phyloP scores from a whole-genome alignment of 2,329 filamentous ascomycete genomes.

The Myriosclerotinia scirpicola region DNA sequence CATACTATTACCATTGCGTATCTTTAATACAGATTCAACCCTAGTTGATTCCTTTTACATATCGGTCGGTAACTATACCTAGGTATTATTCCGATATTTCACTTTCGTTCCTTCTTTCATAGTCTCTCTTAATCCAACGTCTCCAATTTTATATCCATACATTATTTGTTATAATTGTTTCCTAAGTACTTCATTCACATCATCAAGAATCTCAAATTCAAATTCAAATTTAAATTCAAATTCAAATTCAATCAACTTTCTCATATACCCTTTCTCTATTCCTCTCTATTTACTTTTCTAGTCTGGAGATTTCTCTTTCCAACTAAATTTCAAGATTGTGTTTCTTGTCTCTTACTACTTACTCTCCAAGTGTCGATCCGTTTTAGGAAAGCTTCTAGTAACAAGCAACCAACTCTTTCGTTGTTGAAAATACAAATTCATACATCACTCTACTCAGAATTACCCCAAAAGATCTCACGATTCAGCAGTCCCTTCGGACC shows the following conservation, averaged over 20 bases:
- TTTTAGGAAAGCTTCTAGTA: constrained; percentile 16
- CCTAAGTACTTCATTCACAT: background rate
- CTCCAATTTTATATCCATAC: constrained; percentile 18
- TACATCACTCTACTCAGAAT: background rate
- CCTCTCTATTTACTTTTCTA: background rate
- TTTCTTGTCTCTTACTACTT: constrained; percentile 8
- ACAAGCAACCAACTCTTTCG: constrained; percentile 3
- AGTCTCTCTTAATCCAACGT: constrained; percentile 3
- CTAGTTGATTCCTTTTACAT: constrained; percentile 18
- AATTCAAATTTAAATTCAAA: background rate
- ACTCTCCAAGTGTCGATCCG: constrained; percentile 1
- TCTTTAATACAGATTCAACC: constrained; percentile 13
- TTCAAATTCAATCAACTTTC: background rate
- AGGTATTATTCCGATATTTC: constrained; percentile 19
- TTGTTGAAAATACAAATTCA: background rate
- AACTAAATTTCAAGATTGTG: constrained; percentile 6
- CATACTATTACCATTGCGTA: constrained; percentile 17
- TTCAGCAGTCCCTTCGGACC: background rate
- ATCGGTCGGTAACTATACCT: constrained; percentile 8
- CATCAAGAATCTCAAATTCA: constrained; percentile 10
- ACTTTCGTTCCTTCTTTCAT: constrained; percentile 18
- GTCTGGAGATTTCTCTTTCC: background rate
- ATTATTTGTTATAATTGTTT: constrained; percentile 16
- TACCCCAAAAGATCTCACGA: background rate
- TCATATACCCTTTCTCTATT: background rate